These are phyloP conservation scores for Penicillium sp. DNA, from an alignment of 2,329 filamentous ascomycete species.

Conservation along the genomic window DNA sequence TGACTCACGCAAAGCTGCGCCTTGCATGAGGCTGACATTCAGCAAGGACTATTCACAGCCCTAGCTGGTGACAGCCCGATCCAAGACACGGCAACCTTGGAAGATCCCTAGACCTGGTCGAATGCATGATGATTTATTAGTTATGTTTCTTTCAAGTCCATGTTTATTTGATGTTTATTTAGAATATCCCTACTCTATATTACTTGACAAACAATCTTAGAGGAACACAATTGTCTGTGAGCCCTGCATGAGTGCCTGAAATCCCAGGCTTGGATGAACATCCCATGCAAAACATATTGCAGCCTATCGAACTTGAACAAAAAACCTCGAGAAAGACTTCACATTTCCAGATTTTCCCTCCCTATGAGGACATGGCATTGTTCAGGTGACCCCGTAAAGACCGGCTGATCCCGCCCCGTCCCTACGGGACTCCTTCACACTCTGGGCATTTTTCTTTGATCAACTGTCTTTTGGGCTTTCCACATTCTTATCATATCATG, in stretches of 20 bases:
- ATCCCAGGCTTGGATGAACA: neutral
- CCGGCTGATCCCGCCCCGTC: constrained; percentile 24
- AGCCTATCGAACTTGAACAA: neutral
- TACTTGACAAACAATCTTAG: neutral
- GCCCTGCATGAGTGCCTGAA: neutral
- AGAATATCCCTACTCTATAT: neutral
- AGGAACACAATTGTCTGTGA: neutral
- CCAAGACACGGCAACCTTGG: neutral
- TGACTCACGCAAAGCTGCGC: constrained; percentile 4
- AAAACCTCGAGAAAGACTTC: neutral
- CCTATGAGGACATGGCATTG: neutral
- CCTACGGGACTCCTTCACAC: neutral
- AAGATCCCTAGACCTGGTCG: neutral
- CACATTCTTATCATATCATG: constrained; percentile 29
- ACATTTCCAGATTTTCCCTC: neutral
- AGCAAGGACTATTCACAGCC: neutral
- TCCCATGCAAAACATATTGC: neutral
- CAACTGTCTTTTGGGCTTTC: neutral
- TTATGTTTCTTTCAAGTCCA: neutral
- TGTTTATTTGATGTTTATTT: neutral
- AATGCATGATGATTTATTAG: neutral
- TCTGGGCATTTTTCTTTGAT: neutral
- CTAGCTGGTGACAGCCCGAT: neutral
- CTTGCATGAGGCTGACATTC: constrained; percentile 6
- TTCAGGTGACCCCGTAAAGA: neutral